phyloP scores from a whole-genome alignment of 1,284 basidiomycete species.

The Boletellus deceptivus region DNA sequence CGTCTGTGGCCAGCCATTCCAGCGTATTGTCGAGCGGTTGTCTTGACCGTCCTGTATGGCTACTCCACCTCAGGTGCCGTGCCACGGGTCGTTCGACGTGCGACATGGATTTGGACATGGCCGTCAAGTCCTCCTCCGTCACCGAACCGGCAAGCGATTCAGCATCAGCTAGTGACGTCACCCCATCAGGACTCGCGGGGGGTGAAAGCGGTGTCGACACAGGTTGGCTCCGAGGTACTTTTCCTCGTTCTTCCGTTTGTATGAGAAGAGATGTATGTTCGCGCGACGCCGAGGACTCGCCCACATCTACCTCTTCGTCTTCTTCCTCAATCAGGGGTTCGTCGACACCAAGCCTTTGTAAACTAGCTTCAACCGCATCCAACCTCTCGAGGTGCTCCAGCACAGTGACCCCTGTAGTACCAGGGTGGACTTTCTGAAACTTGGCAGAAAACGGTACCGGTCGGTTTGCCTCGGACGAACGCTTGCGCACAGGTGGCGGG shows the following conservation, averaged over 20 bases:
- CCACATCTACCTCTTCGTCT: conserved; percentile 53
- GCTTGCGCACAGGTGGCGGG: conserved; percentile 66
- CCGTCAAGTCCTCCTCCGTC: conserved; percentile 69
- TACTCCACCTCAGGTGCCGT: conserved; percentile 46
- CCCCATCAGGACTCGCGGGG: conserved; percentile 43
- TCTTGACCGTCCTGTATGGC: conserved; percentile 29
- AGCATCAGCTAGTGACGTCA: conserved; percentile 56
- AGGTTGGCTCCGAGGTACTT: conserved; percentile 30
- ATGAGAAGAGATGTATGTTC: conserved; percentile 24
- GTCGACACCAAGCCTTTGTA: conserved; percentile 66
- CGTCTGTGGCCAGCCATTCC: conserved; percentile 66
- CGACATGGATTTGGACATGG: conserved; percentile 72
- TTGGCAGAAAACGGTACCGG: conserved; percentile 79
- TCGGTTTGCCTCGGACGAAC: conserved; percentile 61
- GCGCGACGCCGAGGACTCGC: conserved; percentile 40
- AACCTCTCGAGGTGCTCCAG: conserved; percentile 79
- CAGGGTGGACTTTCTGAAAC: conserved; percentile 75
- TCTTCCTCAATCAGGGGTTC: conserved; percentile 49
- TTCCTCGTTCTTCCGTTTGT: conserved; percentile 18
- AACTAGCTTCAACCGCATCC: conserved; percentile 75
- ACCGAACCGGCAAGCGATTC: conserved; percentile 48
- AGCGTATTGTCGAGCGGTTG: conserved; percentile 43
- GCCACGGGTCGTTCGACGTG: conserved; percentile 47
- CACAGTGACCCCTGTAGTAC: conserved; percentile 75
- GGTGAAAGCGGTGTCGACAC: conserved; percentile 46